Evolutionary conservation across 148 eudicot genomes (phyloP).

Genomic region (Rhododendron ferrugineum): DNA sequence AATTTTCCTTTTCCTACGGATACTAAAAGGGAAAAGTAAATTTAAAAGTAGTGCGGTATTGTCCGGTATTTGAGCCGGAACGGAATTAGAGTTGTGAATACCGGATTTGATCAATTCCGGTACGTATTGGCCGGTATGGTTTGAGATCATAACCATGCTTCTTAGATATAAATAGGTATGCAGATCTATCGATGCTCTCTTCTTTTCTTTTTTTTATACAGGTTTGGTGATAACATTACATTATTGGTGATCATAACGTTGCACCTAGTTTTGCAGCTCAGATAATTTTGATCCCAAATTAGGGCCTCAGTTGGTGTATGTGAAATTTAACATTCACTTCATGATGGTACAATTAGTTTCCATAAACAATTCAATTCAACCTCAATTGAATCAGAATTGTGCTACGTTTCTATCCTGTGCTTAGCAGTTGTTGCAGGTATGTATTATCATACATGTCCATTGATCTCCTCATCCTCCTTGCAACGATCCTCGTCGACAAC

Average conservation of each 20-base stretch:
- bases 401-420: background rate
- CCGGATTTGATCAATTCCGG: too few species aligned
- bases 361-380: conserved; percentile 17
- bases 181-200: background rate
- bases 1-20: too few species aligned
- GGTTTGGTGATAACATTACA: background rate
- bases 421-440: background rate
- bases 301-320: background rate
- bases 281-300: background rate
- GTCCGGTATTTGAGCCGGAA: too few species aligned
- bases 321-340: background rate
- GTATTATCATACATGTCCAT: background rate
- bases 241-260: background rate
- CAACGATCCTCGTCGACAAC: conserved; percentile 18
- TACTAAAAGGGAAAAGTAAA: too few species aligned
- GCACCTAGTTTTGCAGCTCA: background rate
- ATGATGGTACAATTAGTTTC: background rate
- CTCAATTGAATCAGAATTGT: conserved; percentile 16
- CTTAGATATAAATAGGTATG: background rate
- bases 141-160: background rate
- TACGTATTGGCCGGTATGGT: too few species aligned
- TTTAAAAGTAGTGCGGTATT: too few species aligned
- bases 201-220: background rate
- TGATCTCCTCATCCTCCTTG: background rate
- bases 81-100: too few species aligned